Percentiles rank a stretch among this genome's conserved stretches.
Evolutionary conservation across 228 moss, liverwort and hornwort species (phyloP).

Genomic region (Sphagnum fallax): DNA sequence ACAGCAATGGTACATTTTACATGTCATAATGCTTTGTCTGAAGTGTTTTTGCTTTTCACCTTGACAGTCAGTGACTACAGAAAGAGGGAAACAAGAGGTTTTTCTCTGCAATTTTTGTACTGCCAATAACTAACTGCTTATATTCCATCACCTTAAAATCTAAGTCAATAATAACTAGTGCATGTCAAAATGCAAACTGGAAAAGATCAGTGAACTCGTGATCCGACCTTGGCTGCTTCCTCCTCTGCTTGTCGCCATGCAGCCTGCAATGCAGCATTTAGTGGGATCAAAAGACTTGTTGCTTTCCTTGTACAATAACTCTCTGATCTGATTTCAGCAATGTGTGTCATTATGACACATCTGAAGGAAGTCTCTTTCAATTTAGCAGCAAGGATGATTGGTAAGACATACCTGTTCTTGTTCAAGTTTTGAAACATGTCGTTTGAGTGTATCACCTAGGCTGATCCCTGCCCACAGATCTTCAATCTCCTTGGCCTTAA

Average conservation of each 20-base stretch:
- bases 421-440: slow-evolving; percentile 32
- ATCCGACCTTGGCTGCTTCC: slow-evolving; percentile 6
- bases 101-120: no score
- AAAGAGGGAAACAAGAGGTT: no score
- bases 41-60: no score
- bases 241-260: slow-evolving; percentile 34
- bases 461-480: slow-evolving; percentile 24
- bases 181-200: no score
- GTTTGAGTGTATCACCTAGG: slow-evolving; percentile 27
- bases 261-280: slow-evolving; percentile 10
- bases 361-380: not conserved
- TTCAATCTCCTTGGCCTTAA: slow-evolving; percentile 17
- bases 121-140: no score
- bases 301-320: not conserved
- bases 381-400: no score
- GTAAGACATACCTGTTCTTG: slow-evolving; percentile 25
- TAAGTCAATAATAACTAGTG: no score
- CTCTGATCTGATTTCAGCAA: not conserved
- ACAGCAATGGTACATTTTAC: no score
- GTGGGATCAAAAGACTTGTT: not conserved
- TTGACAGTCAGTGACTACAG: no score
- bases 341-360: not conserved
- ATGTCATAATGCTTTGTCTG: no score
- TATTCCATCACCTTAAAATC: no score
- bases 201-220: slow-evolving; percentile 11